phyloP scores from a whole-genome alignment of 345 rosid species.

The Gynandropsis gynandra region DNA sequence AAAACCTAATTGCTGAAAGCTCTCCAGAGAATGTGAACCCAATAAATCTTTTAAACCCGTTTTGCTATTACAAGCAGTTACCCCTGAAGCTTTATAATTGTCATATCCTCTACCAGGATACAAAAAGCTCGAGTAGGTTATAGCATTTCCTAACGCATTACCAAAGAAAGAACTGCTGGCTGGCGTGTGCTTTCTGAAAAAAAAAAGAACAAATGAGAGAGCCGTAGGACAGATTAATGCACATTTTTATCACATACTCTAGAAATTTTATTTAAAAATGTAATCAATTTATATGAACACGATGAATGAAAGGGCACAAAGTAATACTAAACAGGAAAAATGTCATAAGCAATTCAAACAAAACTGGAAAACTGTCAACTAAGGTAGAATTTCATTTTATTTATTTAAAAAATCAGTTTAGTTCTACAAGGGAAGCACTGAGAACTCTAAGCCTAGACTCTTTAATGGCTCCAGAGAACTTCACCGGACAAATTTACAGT shows the following conservation, averaged over 20 bases:
- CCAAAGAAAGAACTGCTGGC: slow-evolving; percentile 51
- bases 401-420: too few relatives aligned
- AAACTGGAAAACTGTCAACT: too few relatives aligned
- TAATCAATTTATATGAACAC: too few relatives aligned
- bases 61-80: slow-evolving; percentile 27
- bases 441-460: too few relatives aligned
- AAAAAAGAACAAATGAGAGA: slow-evolving; percentile 33
- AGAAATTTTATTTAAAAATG: slow-evolving; percentile 14
- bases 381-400: too few relatives aligned
- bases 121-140: slow-evolving; percentile 39
- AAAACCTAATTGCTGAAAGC: slow-evolving; percentile 35
- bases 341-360: too few relatives aligned
- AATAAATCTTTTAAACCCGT: slow-evolving; percentile 40
- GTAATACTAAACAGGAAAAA: too few relatives aligned
- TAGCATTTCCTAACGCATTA: slow-evolving; percentile 43
- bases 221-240: slow-evolving; percentile 29
- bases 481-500: too few relatives aligned
- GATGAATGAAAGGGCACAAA: too few relatives aligned
- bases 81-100: slow-evolving; percentile 39
- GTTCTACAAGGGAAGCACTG: too few relatives aligned
- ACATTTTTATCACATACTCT: slow-evolving; percentile 9
- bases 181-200: slow-evolving; percentile 47
- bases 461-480: too few relatives aligned
- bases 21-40: slow-evolving; percentile 34
- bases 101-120: slow-evolving; percentile 42